These are phyloP conservation scores for Cladosporium halotolerans DNA, from an alignment of 2,329 filamentous ascomycete genomes.

Conservation along the genomic window DNA sequence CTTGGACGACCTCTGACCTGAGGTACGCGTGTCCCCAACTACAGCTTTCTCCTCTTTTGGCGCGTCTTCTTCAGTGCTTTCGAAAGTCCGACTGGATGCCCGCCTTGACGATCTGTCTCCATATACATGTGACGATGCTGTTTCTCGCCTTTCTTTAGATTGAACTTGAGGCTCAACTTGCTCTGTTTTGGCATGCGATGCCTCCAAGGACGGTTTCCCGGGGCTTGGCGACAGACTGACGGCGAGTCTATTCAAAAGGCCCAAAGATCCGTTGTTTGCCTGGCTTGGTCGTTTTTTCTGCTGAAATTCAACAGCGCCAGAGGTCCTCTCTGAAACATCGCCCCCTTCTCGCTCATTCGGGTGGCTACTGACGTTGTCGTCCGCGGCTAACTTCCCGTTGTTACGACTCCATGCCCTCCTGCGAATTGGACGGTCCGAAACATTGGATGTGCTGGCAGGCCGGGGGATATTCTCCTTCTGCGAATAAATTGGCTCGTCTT, in stretches of 20 bases:
- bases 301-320: slow-evolving; percentile 19
- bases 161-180: not conserved
- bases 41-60: not conserved
- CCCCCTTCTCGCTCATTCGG: slow-evolving; percentile 32
- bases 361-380: slow-evolving; percentile 14
- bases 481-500: not conserved
- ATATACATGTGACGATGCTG: not conserved
- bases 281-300: slow-evolving; percentile 27
- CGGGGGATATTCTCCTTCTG: not conserved
- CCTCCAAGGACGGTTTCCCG: slow-evolving; percentile 18
- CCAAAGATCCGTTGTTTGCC: slow-evolving; percentile 39
- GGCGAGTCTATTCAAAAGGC: slow-evolving; percentile 41
- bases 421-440: slow-evolving; percentile 1
- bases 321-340: slow-evolving; percentile 26
- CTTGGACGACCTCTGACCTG: not conserved
- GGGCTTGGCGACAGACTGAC: slow-evolving; percentile 43
- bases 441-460: not conserved
- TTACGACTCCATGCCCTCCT: slow-evolving; percentile 23
- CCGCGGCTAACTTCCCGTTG: slow-evolving; percentile 25
- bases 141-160: slow-evolving; percentile 2
- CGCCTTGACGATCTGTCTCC: not conserved
- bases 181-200: not conserved
- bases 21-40: too few species aligned
- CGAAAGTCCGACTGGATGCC: not conserved
- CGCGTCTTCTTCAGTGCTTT: not conserved